Percentiles rank a stretch among this genome's conserved stretches.
Evolutionary conservation across 768 basidiomycete genomes (phyloP).

Genomic region (Termitomyces titanicus): DNA sequence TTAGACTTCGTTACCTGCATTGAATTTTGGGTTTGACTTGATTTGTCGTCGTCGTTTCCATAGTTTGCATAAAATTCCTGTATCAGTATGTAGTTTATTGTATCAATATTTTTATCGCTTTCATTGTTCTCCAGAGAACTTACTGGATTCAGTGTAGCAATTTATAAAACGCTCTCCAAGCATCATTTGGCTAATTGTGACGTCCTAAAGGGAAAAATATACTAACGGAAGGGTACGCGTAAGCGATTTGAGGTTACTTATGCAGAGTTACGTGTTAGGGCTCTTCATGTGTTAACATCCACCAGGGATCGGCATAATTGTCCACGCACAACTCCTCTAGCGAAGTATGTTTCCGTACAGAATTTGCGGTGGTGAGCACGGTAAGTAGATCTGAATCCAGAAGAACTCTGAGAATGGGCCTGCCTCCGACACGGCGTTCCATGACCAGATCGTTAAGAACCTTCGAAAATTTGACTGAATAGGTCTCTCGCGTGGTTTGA

Average conservation of each 20-base stretch:
- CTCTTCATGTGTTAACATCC: constrained; percentile 20
- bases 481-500: constrained; percentile 22
- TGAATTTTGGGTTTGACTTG: background rate
- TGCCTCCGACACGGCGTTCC: constrained; percentile 11
- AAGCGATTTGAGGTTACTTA: no score
- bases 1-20: background rate
- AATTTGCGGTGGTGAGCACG: constrained; percentile 6
- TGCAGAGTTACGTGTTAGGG: no score
- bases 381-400: constrained; percentile 25
- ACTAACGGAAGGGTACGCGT: no score
- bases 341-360: constrained; percentile 7
- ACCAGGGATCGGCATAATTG: constrained; percentile 30
- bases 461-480: constrained; percentile 16
- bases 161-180: no score
- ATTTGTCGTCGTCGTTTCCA: background rate
- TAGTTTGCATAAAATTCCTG: background rate
- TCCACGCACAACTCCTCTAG: constrained; percentile 14
- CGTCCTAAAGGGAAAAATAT: background rate
- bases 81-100: background rate
- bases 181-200: background rate
- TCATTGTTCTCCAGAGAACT: background rate
- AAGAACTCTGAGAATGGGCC: constrained; percentile 21
- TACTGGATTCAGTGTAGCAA: no score
- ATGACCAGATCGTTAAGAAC: constrained; percentile 15
- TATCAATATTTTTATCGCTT: background rate